Evolutionary conservation across 441 rosid species (phyloP), one percentile per base, ranked within the genome.

Genomic region (Melastoma candidum): DNA sequence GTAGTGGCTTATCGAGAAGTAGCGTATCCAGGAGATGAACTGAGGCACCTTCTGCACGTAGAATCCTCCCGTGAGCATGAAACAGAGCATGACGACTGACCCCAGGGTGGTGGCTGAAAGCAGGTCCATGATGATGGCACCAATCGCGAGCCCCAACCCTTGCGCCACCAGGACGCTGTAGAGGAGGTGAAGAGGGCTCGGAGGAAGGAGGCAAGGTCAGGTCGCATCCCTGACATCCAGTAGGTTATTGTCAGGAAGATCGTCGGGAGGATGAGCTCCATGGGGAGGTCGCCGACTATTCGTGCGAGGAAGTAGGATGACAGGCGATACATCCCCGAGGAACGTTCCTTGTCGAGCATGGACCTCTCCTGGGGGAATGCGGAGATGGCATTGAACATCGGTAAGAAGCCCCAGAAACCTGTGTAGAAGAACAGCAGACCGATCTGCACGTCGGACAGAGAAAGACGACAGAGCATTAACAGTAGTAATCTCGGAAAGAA

Each of bases 321-420:
- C 11, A 71, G 70, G 29, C 58, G 58, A 50, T 58, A 75, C 76
- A 66, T 75, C 47, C 62, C 74, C 2, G 53, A 62, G 1, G 76
- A 58, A 56, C 72, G 62, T 55, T 71, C 79, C 60, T 71, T 61
- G 7, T 55, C 48, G 12, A 75, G 71, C 72, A 68, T 68, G 12
- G 60, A 27, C 14, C 70, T 60, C 61, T 71, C 72, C 59, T 61
- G 61, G 12, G 79, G 74, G 47, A 68, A 68, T 27, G 65, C 64
- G 51, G 68, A 71, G 44, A 64, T 48, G 47, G 76, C 63, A 7
- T 66, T 59, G 47, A 71, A 66, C 17, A 59, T 17, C 7, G 72
- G 76, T 44, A 63, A 61, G 61, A 68, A 66, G 3, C 63, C 70
- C 76, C 70, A 75, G 25, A 75, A 64, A 7, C 64, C 67, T 0